These are phyloP conservation scores for Durotheca rogersii DNA, from an alignment of 495 filamentous ascomycete genomes.

Conservation along the genomic window DNA sequence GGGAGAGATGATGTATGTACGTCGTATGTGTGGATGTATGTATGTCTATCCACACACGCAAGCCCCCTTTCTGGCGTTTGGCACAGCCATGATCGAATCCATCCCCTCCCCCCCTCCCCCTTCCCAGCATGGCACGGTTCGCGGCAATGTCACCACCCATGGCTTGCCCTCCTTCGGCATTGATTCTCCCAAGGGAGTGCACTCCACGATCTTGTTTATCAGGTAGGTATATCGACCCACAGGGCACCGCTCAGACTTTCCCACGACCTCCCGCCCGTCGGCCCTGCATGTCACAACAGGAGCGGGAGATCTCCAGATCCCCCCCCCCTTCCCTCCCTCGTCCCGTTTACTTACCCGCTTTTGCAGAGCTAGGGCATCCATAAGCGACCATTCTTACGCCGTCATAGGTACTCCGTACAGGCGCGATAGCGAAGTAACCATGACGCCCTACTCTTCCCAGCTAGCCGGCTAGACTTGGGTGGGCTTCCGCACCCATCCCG, in stretches of 20 bases:
- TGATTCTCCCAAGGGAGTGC: slow-evolving; percentile 35
- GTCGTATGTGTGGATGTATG: no score
- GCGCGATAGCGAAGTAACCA: no score
- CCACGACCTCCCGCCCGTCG: slow-evolving; percentile 31
- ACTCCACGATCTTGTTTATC: slow-evolving; percentile 39
- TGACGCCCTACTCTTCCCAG: no score
- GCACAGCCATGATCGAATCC: slow-evolving; percentile 25
- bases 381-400: slow-evolving; percentile 15
- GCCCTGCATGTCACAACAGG: slow-evolving; percentile 38
- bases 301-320: slow-evolving; percentile 39
- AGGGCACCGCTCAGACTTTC: slow-evolving; percentile 20
- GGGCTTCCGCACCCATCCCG: no score
- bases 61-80: slow-evolving; percentile 20
- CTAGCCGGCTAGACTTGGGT: no score
- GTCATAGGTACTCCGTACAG: no score
- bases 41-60: slow-evolving; percentile 8
- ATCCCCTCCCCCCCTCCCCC: no score
- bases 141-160: slow-evolving; percentile 28
- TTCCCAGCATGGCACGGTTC: background rate
- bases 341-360: slow-evolving; percentile 41
- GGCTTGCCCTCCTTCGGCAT: slow-evolving; percentile 32
- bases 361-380: slow-evolving; percentile 33
- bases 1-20: background rate
- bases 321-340: no score
- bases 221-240: slow-evolving; percentile 25